Percentiles rank a stretch among this genome's conserved stretches.
phyloP scores from a whole-genome alignment of 2,329 filamentous ascomycete genomes.

The Rutstroemia sp. region DNA sequence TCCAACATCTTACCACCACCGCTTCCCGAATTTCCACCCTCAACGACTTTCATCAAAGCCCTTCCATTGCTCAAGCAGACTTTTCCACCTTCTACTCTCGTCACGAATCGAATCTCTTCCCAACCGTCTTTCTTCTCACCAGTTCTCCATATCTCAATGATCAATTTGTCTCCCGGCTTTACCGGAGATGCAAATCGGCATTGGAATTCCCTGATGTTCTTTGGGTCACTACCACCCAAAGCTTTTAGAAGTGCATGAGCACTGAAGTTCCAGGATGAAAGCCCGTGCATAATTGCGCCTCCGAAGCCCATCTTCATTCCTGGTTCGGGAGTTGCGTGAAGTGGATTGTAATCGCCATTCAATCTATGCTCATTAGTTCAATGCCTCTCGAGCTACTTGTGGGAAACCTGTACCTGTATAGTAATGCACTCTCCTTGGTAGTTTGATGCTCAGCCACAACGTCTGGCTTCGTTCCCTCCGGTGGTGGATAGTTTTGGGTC shows the following conservation, averaged over 20 bases:
- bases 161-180: constrained; percentile 72
- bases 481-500: constrained; percentile 70
- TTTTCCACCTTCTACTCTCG: constrained; percentile 72
- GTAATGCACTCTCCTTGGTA: constrained; percentile 60
- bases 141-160: constrained; percentile 74
- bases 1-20: constrained; percentile 8
- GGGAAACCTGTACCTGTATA: constrained; percentile 51
- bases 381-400: neutral
- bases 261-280: constrained; percentile 80
- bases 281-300: constrained; percentile 80
- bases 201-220: constrained; percentile 81
- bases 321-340: constrained; percentile 80
- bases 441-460: constrained; percentile 63
- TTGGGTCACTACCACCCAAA: constrained; percentile 69
- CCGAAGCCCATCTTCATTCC: constrained; percentile 87
- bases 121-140: constrained; percentile 61
- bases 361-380: constrained; percentile 41
- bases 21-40: constrained; percentile 20
- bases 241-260: constrained; percentile 65
- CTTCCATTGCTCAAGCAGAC: constrained; percentile 82
- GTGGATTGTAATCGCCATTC: constrained; percentile 91
- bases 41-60: constrained; percentile 51
- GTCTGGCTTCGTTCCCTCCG: constrained; percentile 64
- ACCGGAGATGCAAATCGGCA: constrained; percentile 82
- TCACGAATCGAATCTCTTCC: constrained; percentile 79